Evolutionary conservation across 2,329 filamentous ascomycete genomes (phyloP), one percentile per base, ranked within the genome.

Genomic region (Nemania sp.): DNA sequence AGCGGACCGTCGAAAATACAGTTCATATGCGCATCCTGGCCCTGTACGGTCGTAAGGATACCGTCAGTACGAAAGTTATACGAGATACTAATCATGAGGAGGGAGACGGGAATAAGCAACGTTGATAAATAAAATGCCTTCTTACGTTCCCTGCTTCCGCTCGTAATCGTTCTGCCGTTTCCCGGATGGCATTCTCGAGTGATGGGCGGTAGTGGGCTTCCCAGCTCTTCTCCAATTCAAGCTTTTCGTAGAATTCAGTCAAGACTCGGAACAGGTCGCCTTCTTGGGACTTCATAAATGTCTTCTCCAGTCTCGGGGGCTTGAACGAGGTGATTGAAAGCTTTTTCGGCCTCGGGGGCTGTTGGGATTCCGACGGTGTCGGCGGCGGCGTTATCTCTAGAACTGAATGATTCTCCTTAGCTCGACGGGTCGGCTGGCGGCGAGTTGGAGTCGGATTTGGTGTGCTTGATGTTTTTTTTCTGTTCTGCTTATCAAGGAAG

Each of bases 381-480:
- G 18, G 38, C 35, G 56, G 18, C 27, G 18, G 55, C 24, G 47
- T 59, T 24, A 43, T 32, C 4, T 54, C 66, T 4, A 55, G 2
- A 8, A 54, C 26, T 5, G 45, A 49, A 18, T 38, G 43, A 53
- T 70, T 73, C 27, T 70, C 65, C 32, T 72, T 73, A 8, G 70
- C 74, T 55, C 64, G 69, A 18, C 74, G 67, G 13, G 70, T 57
- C 20, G 73, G 74, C n/a, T 76, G 74, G 3, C 68, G 62, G 49
- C 73, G 71, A 1, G 70, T 75, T 13, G 71, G 72, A 5, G 29
- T 59, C 1, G 32, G 20, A 1, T 61, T 56, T 60, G 49, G 54
- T 45, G 70, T 71, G 3, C 61, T 64, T 5, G 56, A 10, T 4
- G 5, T 0, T 15, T 47, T 58, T 2, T 53, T 52, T n/a, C 63